Conservation (phyloP, 139 green algal genomes). For the Chlamydomonas sphaeroides region DNA sequence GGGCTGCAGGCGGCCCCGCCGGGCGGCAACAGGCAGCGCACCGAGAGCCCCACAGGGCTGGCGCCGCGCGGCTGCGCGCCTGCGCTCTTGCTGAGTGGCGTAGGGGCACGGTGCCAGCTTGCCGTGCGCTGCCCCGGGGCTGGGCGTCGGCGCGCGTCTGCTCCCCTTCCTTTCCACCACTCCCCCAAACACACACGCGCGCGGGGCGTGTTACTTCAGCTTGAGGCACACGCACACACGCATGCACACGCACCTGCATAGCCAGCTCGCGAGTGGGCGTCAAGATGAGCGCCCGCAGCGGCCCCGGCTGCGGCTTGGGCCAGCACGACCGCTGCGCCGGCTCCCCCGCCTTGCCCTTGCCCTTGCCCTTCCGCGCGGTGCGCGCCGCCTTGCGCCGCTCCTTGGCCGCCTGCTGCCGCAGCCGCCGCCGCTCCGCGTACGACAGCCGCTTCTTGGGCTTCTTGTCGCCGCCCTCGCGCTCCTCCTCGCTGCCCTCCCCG, state of each 20-base stretch:
- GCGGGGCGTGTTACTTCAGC: too few relatives aligned
- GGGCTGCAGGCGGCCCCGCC: too few relatives aligned
- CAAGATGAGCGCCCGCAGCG: constrained; percentile 91
- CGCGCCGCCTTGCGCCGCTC: constrained; percentile 11
- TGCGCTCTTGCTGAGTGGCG: too few relatives aligned
- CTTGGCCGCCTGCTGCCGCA: not conserved
- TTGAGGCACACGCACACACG: too few relatives aligned
- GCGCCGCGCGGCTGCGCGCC: too few relatives aligned
- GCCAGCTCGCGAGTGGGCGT: constrained; percentile 95
- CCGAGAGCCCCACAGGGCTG: too few relatives aligned
- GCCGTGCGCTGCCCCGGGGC: too few relatives aligned
- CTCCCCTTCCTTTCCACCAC: too few relatives aligned
- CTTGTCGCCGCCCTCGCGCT: not conserved
- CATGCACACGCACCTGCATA: constrained; percentile 83
- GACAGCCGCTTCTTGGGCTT: not conserved
- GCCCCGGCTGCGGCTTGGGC: constrained; percentile 22
- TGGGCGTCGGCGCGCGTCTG: too few relatives aligned
- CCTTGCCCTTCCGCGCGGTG: not conserved
- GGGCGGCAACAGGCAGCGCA: too few relatives aligned
- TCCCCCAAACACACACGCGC: too few relatives aligned
- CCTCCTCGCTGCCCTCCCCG: not conserved
- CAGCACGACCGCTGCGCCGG: not conserved
- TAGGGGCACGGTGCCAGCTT: too few relatives aligned
- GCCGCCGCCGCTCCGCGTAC: not conserved
- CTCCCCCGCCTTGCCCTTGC: not conserved